Evolutionary conservation across 139 green algal genomes (phyloP).

Genomic region (Volvox africanus): DNA sequence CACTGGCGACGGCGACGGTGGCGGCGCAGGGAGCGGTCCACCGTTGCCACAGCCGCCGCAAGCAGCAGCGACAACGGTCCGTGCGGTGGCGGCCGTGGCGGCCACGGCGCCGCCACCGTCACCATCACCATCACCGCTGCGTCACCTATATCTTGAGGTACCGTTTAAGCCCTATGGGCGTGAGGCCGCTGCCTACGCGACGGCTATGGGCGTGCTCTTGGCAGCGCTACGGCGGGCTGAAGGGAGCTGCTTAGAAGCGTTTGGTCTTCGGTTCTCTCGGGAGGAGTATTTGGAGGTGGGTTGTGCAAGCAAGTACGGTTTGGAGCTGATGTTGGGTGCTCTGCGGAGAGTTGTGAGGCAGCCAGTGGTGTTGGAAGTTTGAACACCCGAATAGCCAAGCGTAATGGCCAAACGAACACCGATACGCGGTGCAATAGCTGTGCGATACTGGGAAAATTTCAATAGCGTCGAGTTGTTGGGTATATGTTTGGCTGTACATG

Average conservation of each 20-base stretch:
- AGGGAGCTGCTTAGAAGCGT: background rate
- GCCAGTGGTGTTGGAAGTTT: background rate
- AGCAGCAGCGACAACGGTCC: background rate
- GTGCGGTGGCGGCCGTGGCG: background rate
- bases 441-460: too few relatives aligned
- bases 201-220: conserved; percentile 27
- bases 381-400: background rate
- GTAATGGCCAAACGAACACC: background rate
- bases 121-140: background rate
- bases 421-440: too few relatives aligned
- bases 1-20: too few relatives aligned
- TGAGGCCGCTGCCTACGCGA: conserved; percentile 16
- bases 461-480: too few relatives aligned
- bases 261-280: background rate
- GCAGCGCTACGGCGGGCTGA: background rate
- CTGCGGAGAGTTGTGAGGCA: background rate
- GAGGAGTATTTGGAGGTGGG: conserved; percentile 8
- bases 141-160: conserved; percentile 10
- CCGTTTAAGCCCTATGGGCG: conserved; percentile 25
- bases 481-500: too few relatives aligned
- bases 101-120: background rate
- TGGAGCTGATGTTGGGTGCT: background rate
- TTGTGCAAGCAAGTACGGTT: background rate
- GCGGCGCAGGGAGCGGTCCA: background rate
- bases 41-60: background rate